Evolutionary conservation across 306 rosid genomes (phyloP), one percentile per base, ranked within the genome.

Genomic region (Ammopiptanthus mongolicus): DNA sequence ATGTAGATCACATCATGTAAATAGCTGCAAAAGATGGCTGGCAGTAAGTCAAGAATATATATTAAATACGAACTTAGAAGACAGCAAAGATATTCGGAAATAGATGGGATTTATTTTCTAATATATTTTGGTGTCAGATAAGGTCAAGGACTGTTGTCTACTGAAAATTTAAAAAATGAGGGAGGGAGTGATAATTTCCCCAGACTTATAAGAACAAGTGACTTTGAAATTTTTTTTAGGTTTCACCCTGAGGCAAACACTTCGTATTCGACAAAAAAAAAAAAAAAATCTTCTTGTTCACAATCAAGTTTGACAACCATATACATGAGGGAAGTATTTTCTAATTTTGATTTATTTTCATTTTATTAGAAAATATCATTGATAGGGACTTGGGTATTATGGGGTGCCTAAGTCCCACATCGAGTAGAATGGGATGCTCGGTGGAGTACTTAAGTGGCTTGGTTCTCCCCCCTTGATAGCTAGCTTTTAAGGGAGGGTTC

Each of bases 1-100:
- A 95, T 95, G 86, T 93, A 93, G 78, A 93, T 88, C 74, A 93
- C 83, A 77, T 93, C 98, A 51, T 90, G 98, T 61, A 93, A 83
- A 86, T 92, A 94, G 80, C 96, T 91, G 92, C 80, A 80, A 80
- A 65, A 78, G 28, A 79, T 11, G 8, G 82, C 47, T 62, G 23
- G 48, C 2, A 19, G 25, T 46, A 55, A 5, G 84, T 55, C 69
- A 79, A 22, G 68, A 78, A 57, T 53, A 19, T 6, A 42, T 56
- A 47, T 53, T 69, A 10, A 0, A 71, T 18, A 57, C 12, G 42
- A 36, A 63, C 28, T n/a, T 63, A 56, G 10, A 73, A 13, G 39
- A 69, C 25, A 36, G 58, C 17, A 48, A 77, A 70, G 47, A 52
- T 8, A 48, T 4, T 3, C 14, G 8, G 46, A 39, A 25, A 63